Conservation (phyloP, 2,329 filamentous ascomycete genomes). For the Aspergillus sp. region DNA sequence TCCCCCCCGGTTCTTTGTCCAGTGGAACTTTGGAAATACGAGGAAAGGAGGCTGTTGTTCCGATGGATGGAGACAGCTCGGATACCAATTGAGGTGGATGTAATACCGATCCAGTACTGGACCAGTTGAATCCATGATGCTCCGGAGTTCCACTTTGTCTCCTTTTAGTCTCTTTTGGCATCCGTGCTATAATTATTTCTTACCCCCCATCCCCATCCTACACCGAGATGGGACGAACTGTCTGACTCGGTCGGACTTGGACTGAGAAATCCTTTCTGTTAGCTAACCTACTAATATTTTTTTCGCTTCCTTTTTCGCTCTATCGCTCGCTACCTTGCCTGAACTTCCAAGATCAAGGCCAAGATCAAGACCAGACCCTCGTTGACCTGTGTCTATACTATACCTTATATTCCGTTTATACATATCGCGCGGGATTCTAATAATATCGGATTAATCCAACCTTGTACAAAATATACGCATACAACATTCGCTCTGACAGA, state of each 20-base stretch:
- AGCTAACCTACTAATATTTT: neutral
- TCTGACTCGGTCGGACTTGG: constrained; percentile 13
- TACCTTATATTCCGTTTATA: neutral
- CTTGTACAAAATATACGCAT: neutral
- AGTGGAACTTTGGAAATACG: neutral
- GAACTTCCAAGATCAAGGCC: no score
- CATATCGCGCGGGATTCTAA: neutral
- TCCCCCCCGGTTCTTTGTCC: neutral
- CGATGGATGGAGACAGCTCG: neutral
- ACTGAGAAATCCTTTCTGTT: constrained; percentile 5
- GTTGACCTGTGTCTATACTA: neutral
- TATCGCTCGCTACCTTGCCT: neutral
- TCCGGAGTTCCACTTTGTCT: constrained; percentile 10
- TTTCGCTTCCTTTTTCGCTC: neutral
- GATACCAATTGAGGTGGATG: neutral
- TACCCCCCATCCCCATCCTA: constrained; percentile 9
- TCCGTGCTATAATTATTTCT: constrained; percentile 15
- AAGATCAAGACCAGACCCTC: neutral
- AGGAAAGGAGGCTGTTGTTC: neutral
- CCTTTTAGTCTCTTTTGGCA: constrained; percentile 9
- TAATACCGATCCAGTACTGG: neutral
- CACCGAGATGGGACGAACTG: constrained; percentile 12
- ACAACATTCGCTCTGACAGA: neutral
- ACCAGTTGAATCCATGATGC: neutral
- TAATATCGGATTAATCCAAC: neutral